Evolutionary conservation across 2,329 filamentous ascomycete genomes (phyloP), one percentile per base, ranked within the genome.

Genomic region (Drechslerella coelobrocha): DNA sequence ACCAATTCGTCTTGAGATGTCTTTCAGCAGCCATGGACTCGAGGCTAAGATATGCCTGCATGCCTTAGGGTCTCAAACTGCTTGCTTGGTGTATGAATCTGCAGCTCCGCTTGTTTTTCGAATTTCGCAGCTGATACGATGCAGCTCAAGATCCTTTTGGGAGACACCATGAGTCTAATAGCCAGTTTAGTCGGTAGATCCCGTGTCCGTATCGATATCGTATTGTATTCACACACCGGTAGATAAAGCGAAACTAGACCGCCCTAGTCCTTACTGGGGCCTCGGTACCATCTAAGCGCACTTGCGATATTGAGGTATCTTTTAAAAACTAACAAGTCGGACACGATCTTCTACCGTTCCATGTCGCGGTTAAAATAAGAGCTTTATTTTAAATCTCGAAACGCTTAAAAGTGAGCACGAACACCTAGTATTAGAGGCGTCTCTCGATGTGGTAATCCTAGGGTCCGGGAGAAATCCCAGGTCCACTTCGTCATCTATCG

Each of bases 331-430:
- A 37, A 50, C 29, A 17, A 60, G 8, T 6, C 14, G 29, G 10
- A 31, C 27, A 52, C 56, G 51, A 61, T 57, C 56, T 56, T 51
- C 63, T 51, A 50, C 21, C 43, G 12, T 26, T 61, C 51, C 53
- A 60, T 34, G 55, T 54, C 41, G 29, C 41, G 41, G 41, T 23
- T 45, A 45, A 45, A 45, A 17, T 45, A 45, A 19, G 8, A 17
- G 19, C 41, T 45, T 45, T 45, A 56, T 57, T 68, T 68, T 68
- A 68, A 61, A 68, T 68, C 63, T 68, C 56, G 50, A 68, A 68
- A 68, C 63, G 50, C 60, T 68, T 68, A 68, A 50, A 68, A 68
- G 37, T 68, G 39, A 52, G 47, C 24, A 43, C 31, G 48, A 51
- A 31, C 26, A 17, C 26, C 17, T n/a, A 60, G 21, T 8, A 37